Evolutionary conservation across 768 basidiomycete species (phyloP), one percentile per base, ranked within the genome.

Genomic region (Tulasnella sp.): DNA sequence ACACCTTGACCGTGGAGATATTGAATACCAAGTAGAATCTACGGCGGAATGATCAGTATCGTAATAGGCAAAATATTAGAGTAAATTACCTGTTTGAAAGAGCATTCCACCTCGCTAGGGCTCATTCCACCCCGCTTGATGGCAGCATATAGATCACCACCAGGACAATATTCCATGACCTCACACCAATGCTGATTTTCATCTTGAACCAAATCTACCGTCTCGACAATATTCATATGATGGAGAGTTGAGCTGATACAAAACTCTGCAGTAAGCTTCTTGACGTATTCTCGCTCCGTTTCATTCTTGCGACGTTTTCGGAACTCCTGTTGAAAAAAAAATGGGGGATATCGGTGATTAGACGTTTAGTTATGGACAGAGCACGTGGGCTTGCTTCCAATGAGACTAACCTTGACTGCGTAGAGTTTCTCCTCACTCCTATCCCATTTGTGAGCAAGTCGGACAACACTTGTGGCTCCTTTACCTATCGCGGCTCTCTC

Each of bases 151-250:
- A 99, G 73, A 68, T 99, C 93, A 2, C 93, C 93, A 37, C 95
- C 95, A 3, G 91, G 91, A 62, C 93, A 99, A 64, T 90, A 99
- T 66, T 98, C 95, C 93, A 99, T 98, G 40, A 99, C 93, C 65
- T 98, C 95, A 63, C 93, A 99, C 93, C 93, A 99, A 62, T 90
- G 81, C 56, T 88, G 81, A 56, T 70, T 77, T 67, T 99, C 93
- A 66, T 99, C 95, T 61, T 99, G 95, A n/a, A 99, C 85, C 53
- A 99, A 80, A 65, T 99, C 93, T 53, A 99, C 93, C 5, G 93
- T 99, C 66, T 95, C 80, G 64, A 98, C 98, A 65, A 98, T 89
- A 61, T 99, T 98, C 53, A 79, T 70, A 61, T 99, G 95, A 66
- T 92, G 88, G 62, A 99, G 72, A 37, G 86, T 85, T 20, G 83